Evolutionary conservation across 108 stramenopile species (phyloP), one percentile per base, ranked within the genome.

Genomic region (Skeletonema menzelii): DNA sequence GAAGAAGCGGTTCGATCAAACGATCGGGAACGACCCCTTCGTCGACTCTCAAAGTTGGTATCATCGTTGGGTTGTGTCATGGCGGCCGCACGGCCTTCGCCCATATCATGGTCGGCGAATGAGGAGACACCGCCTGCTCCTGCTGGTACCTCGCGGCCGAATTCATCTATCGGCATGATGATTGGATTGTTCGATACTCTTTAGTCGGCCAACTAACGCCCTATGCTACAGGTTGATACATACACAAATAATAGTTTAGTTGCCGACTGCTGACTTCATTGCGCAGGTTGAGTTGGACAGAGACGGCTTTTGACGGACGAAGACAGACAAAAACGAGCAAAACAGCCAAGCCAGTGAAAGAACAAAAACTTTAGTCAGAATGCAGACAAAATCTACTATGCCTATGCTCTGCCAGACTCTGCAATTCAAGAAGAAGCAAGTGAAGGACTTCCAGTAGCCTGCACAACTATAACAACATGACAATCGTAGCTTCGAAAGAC

Each of bases 401-500:
- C n/a, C n/a, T n/a, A n/a, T n/a, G n/a, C n/a, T n/a, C n/a, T n/a
- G n/a, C n/a, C n/a, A n/a, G n/a, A n/a, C n/a, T n/a, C n/a, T n/a
- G n/a, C n/a, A n/a, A n/a, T n/a, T n/a, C n/a, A n/a, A 22, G 15
- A 56, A 12, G 56, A 56, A 26, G 56, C 24, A 22, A 20, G 31
- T 32, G 31, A 32, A 32, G 56, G 14, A 26, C 2, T 13, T 27
- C 57, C 15, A 58, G 20, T 26, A 56, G 1, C 47, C 58, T n/a
- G n/a, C n/a, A n/a, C n/a, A n/a, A n/a, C n/a, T n/a, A n/a, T n/a
- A 76, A 53, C 55, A 83, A 22, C 74, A 89, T 89, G 91, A 87
- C 91, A 1, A 92, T 92, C 63, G 88, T 92, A 8, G 75, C 88
- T 2, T 59, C 70, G 4, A 67, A 77, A 59, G 93, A 95, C 65